Conservation (phyloP, 2,329 filamentous ascomycete species). For the Daldinia sp. region DNA sequence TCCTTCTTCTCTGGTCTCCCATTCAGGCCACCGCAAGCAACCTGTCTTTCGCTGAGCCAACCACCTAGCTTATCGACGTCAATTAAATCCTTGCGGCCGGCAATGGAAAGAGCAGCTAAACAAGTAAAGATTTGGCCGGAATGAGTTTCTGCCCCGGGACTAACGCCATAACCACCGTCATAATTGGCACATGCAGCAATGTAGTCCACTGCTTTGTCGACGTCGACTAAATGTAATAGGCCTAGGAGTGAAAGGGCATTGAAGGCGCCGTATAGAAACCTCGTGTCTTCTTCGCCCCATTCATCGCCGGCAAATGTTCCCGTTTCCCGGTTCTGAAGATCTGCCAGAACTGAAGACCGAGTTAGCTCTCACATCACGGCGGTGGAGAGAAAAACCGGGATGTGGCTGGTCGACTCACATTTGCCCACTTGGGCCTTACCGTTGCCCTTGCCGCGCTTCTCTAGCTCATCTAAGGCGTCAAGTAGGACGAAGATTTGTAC, state of each 20-base stretch:
- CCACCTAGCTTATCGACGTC: slow-evolving; percentile 82
- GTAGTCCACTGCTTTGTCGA: slow-evolving; percentile 81
- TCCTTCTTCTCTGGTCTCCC: slow-evolving; percentile 94
- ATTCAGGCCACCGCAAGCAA: slow-evolving; percentile 87
- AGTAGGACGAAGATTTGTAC: slow-evolving; percentile 91
- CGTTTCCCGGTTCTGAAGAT: slow-evolving; percentile 79
- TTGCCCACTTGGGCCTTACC: slow-evolving; percentile 78
- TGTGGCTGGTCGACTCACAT: slow-evolving; percentile 66
- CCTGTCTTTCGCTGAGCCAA: slow-evolving; percentile 94
- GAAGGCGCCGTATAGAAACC: slow-evolving; percentile 90
- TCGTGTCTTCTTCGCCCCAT: slow-evolving; percentile 95
- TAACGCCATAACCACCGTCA: slow-evolving; percentile 91
- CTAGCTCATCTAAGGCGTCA: slow-evolving; percentile 84
- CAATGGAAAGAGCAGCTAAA: slow-evolving; percentile 85
- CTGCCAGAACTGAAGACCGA: slow-evolving; percentile 70
- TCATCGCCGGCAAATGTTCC: slow-evolving; percentile 94
- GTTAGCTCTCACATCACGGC: slow-evolving; percentile 29
- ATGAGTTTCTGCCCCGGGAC: slow-evolving; percentile 91
- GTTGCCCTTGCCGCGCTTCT: slow-evolving; percentile 71
- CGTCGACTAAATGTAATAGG: slow-evolving; percentile 75
- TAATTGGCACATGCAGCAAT: slow-evolving; percentile 88
- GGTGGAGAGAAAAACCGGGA: slow-evolving; percentile 31
- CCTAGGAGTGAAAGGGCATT: slow-evolving; percentile 88
- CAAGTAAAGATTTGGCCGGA: slow-evolving; percentile 97
- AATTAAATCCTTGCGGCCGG: slow-evolving; percentile 80